Base-by-base conservation (phyloP, 139 green algal species). In the Picochlorum costavermella region DNA sequence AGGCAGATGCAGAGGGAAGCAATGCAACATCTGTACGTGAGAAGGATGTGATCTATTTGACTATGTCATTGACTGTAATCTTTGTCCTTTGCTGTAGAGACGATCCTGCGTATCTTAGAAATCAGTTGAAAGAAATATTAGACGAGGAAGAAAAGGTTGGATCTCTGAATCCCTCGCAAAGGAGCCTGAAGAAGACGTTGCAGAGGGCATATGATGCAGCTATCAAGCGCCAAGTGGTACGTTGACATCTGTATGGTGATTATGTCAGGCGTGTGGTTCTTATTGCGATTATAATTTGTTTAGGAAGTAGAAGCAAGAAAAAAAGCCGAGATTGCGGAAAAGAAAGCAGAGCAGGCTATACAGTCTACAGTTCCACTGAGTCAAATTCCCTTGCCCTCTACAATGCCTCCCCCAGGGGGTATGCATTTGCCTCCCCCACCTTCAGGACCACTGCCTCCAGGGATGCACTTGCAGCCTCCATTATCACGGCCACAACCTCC, bases 111-210 rank as follows among this genome's bases (percentile, higher is more conserved):
- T 46, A 28, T 26, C 61, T 83, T 56, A 56, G 55, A 10, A 45
- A 70, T 37, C 69, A 92, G 72, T 71, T 92, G 30, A 76, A 86
- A 63, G 78, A 88, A 72, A 70, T 95, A 33, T 70, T 95, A 12
- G 74, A 82, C 11, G 36, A 70, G 28, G 88, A 96, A 50, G 88
- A 95, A 73, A 71, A 92, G 44, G 60, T 64, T 4, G 83, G 77
- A 23, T 69, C 71, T 55, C 63, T 83, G 2, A 89, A 77, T 56
- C 81, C 85, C 40, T 70, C 73, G 12, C 64, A 88, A 28, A 76
- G 83, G 60, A 72, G 94, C 6, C 87, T 83, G 69, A 93, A 94
- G 73, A 88, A 86, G 43, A 86, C 87, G 40, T 58, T 95, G 70
- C 84, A 95, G 62, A 77, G 88, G 33, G 86, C 86, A 1, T 93